phyloP scores from a whole-genome alignment of 306 rosid genomes.

The Inga leiocalycina region DNA sequence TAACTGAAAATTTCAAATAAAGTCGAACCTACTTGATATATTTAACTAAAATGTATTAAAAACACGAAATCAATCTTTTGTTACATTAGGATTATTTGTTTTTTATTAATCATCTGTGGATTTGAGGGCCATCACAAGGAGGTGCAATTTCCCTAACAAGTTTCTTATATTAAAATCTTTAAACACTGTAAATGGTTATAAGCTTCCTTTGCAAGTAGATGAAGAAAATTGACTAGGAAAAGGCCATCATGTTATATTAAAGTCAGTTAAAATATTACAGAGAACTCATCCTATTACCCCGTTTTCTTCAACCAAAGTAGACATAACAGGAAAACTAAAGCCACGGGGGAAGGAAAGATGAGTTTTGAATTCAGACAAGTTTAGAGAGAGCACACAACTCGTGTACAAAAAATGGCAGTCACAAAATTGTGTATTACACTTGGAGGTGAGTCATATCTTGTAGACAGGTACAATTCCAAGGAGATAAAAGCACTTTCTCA shows the following conservation, averaged over 20 bases:
- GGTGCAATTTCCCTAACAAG: background rate
- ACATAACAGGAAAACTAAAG: background rate
- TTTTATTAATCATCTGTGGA: background rate
- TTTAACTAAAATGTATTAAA: too few relatives aligned
- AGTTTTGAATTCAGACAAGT: background rate
- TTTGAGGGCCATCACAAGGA: background rate
- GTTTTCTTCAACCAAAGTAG: constrained; percentile 20
- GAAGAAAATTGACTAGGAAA: background rate
- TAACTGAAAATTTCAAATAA: background rate
- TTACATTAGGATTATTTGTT: background rate
- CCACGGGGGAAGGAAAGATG: background rate
- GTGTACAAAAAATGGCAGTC: constrained; percentile 8
- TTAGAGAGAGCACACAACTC: too few relatives aligned
- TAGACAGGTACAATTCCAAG: constrained; percentile 89
- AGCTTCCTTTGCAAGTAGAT: background rate
- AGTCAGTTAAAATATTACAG: constrained; percentile 10
- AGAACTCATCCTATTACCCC: constrained; percentile 18
- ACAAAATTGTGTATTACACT: constrained; percentile 26
- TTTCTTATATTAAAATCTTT: background rate
- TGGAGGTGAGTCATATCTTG: constrained; percentile 55
- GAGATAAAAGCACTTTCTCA: constrained; percentile 86
- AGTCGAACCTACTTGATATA: background rate
- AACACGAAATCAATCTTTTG: background rate
- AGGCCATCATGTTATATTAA: background rate
- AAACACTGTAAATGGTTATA: background rate